A percentile compares a stretch with the other conserved stretches of the same genome.
Evolutionary conservation across 2,329 filamentous ascomycete genomes (phyloP).

Genomic region (Venturia oleaginea): DNA sequence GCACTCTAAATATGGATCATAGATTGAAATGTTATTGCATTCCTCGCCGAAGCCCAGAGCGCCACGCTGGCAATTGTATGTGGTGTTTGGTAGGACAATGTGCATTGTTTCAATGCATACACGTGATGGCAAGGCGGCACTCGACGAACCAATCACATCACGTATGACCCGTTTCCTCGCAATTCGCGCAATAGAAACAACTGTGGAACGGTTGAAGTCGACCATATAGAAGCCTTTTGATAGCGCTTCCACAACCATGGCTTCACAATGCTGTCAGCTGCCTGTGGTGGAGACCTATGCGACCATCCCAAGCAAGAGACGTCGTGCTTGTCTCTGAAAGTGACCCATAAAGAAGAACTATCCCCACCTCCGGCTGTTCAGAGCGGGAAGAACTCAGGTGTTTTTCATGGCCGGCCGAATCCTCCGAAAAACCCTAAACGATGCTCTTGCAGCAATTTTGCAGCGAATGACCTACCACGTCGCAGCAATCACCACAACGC

Average conservation of each 20-base stretch:
- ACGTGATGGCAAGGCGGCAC: constrained; percentile 3
- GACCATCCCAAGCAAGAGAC: neutral
- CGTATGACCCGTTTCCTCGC: neutral
- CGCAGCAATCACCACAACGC: neutral
- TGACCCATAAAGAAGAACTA: neutral
- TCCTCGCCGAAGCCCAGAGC: neutral
- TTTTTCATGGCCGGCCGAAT: neutral
- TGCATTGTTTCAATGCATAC: neutral
- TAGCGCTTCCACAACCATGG: neutral
- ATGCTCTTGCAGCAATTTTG: neutral
- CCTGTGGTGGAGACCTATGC: neutral
- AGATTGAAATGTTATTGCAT: neutral
- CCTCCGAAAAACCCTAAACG: neutral
- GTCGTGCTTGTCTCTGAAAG: neutral
- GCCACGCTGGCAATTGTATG: neutral
- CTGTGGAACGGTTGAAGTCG: neutral
- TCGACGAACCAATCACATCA: neutral
- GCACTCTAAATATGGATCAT: neutral
- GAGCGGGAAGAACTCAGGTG: neutral
- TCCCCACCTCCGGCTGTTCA: neutral
- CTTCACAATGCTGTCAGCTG: neutral
- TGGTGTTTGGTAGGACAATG: constrained; percentile 5
- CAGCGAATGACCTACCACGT: neutral
- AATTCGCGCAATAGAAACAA: neutral
- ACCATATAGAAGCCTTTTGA: neutral